A percentile compares a stretch with the other conserved stretches of the same genome.
Evolutionary conservation across 1,139 yeast genomes (phyloP).

Genomic region (Kodamaea fungicola): DNA sequence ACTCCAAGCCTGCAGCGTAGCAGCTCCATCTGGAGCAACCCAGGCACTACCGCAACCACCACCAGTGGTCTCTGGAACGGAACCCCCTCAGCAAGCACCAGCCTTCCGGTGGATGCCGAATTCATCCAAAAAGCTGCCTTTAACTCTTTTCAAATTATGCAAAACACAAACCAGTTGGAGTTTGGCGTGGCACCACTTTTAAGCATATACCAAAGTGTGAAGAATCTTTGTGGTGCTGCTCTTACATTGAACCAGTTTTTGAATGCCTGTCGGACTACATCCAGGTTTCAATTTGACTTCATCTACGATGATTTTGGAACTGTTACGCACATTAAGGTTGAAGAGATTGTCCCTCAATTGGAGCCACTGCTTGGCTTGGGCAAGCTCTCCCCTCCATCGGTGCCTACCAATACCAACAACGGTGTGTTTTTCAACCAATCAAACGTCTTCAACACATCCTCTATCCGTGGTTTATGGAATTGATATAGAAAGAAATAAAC

Average conservation of each 20-base stretch:
- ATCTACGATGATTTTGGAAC: constrained; percentile 48
- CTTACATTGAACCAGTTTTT: constrained; percentile 44
- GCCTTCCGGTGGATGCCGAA: constrained; percentile 9
- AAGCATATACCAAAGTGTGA: constrained; percentile 32
- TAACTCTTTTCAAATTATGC: constrained; percentile 34
- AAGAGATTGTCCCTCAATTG: constrained; percentile 5
- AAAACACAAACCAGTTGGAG: constrained; percentile 31
- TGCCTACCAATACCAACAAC: not conserved
- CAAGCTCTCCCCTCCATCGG: constrained; percentile 1
- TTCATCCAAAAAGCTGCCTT: constrained; percentile 28
- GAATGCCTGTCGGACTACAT: constrained; percentile 28
- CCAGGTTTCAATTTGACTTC: constrained; percentile 37
- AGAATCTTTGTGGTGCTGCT: constrained; percentile 22
- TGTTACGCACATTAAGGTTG: constrained; percentile 41
- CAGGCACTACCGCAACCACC: not conserved
- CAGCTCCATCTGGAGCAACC: constrained; percentile 33
- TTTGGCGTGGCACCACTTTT: constrained; percentile 38
- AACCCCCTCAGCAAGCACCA: not conserved
- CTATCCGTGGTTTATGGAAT: constrained; percentile 7
- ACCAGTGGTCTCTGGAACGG: constrained; percentile 2
- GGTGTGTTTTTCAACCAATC: constrained; percentile 1
- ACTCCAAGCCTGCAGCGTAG: constrained; percentile 18
- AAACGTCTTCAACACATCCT: not conserved
- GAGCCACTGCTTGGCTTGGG: not conserved
- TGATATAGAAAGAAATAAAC: not conserved